Evolutionary conservation across 192 early-diverging fungal genomes (phyloP).

Genomic region (Rhizophlyctis rosea): DNA sequence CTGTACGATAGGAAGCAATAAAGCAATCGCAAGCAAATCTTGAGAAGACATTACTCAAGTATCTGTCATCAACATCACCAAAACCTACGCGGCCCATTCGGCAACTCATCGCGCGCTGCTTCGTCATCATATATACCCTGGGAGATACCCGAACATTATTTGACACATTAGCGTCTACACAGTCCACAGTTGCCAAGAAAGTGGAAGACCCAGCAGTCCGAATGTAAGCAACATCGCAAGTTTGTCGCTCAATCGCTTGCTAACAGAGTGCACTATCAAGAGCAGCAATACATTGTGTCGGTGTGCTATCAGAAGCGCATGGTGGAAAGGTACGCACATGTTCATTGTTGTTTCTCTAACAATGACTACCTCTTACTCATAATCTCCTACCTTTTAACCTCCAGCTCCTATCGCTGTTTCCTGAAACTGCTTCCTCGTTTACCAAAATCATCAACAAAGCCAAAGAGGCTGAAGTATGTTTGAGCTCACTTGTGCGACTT

Average conservation of each 20-base stretch:
- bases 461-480: constrained; percentile 64
- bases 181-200: constrained; percentile 57
- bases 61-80: constrained; percentile 59
- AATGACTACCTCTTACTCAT: background rate
- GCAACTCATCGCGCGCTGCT: constrained; percentile 67
- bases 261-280: no score
- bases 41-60: constrained; percentile 70
- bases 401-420: constrained; percentile 64
- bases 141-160: constrained; percentile 77
- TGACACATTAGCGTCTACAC: constrained; percentile 69
- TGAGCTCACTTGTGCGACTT: background rate
- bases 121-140: constrained; percentile 64
- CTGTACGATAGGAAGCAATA: no score
- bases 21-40: constrained; percentile 66
- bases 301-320: constrained; percentile 72
- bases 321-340: constrained; percentile 78
- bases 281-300: constrained; percentile 73
- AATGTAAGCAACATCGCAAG: constrained; percentile 50
- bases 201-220: constrained; percentile 59
- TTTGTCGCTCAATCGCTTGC: no score
- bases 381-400: no score
- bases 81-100: constrained; percentile 67
- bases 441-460: constrained; percentile 65
- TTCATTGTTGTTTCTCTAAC: background rate
- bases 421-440: constrained; percentile 59